Base-by-base conservation (phyloP, 805 yeast species). In the Yarrowia divulgata region DNA sequence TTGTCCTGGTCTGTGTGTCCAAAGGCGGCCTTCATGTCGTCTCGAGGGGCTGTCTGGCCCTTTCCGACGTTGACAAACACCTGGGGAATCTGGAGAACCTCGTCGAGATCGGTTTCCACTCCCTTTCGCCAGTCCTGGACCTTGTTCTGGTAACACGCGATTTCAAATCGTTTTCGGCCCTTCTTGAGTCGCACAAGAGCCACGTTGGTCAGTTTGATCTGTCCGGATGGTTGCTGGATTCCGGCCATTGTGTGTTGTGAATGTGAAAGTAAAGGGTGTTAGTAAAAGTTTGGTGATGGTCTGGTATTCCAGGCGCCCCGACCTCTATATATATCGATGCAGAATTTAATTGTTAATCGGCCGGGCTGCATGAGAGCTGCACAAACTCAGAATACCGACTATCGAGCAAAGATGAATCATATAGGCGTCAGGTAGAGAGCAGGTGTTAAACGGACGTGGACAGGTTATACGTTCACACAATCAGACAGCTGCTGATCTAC, bases 131-230 rank as follows among this genome's bases (percentile, higher is more conserved):
- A 95, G 78, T 95, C 99, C 77, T 94, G 98, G 6, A 95, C 97
- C 76, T 95, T 95, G 75, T 95, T 95, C 76, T 91, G 97, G 78
- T 95, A 95, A 76, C 99, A 95, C 0, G 98, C 98, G 55, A 95
- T 85, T 79, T 95, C 99, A 74, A 93, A 95, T 72, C 97, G 82
- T 78, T 91, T 91, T 77, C 91, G 92, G 50, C 82, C 97, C 77
- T 91, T 93, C 74, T 90, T 90, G 87, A 95, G 87, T 58, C 95
- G 85, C 57, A 95, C 98, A 70, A 94, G 82, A 37, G 98, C 93
- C 40, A 95, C 98, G 78, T 95, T 95, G 66, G 99, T 95, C 74
- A 95, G 84, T 76, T 88, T 90, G 72, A 95, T 93, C 78, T 91
- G 97, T 45, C 91, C 88, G 16, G 88, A 85, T 2, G 99, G 99